Base-by-base conservation (phyloP, 768 basidiomycete genomes). In the Trametes villosa region DNA sequence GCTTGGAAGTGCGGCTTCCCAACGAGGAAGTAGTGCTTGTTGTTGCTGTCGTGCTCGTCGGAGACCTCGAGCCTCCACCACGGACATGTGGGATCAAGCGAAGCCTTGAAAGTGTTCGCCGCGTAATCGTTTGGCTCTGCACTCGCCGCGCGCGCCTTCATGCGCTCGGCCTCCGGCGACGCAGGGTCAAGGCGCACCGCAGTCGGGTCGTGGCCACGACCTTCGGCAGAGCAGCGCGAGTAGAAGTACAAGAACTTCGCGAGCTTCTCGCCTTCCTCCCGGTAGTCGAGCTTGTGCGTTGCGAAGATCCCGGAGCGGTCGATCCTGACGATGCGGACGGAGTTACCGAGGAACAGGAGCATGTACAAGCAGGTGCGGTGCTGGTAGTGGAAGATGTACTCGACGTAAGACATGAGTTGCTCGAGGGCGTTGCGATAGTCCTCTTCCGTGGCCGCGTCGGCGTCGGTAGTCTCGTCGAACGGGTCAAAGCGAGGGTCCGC, bases 221-320 rank as follows among this genome's bases (percentile, higher is more conserved):
- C 17, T 2, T 7, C 38, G 12, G 20, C 22, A 8, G 49, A 36
- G 33, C 57, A 12, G 0, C 29, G 49, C 2, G 41, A 20, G 42
- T 52, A 53, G 33, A 26, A 44, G 27, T 44, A 48, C n/a, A 62
- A 20, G 48, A 62, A 57, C 2, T 40, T 18, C 15, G 34, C 15
- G 29, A 62, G 50, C 26, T 31, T 48, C 13, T 4, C 50, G 5
- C 50, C 50, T 3, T 53, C 6, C 44, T 20, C 26, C 36, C 18
- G 24, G 55, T 57, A 62, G 30, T 57, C 26, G 49, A 62, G 53
- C 38, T 48, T 62, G 22, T 47, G 12, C 20, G 61, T 53, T 17
- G 29, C 36, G 27, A 53, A 30, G 11, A 53, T 18, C 0, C 61
- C 56, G 1, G 42, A 17, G 8, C 36, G 49, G 22, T 62, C 61